Conservation (phyloP, 345 rosid species). For the Eucalyptus curtisii region DNA sequence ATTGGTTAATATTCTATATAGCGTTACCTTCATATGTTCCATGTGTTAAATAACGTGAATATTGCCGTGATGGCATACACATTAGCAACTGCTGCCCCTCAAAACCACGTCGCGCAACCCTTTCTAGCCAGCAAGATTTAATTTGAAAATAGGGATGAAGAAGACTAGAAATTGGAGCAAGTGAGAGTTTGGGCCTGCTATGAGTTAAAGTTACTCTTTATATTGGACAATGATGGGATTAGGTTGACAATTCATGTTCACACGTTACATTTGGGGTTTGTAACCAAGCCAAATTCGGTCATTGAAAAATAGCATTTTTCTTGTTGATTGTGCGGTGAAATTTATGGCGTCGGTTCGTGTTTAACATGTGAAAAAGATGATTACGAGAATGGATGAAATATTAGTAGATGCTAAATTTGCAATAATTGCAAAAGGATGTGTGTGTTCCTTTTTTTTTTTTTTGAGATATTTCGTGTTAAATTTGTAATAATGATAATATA, state of each 20-base stretch:
- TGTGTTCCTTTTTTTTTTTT: background rate
- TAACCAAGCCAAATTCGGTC: background rate
- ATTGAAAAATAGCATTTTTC: background rate
- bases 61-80: background rate
- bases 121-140: background rate
- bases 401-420: background rate
- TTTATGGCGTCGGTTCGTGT: background rate
- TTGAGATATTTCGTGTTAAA: background rate
- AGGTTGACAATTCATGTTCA: background rate
- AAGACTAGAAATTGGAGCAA: background rate
- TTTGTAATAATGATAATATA: background rate
- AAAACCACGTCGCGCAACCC: background rate
- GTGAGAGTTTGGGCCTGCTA: background rate
- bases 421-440: background rate
- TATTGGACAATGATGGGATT: background rate
- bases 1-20: background rate
- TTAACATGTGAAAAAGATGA: background rate
- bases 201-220: background rate
- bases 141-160: background rate
- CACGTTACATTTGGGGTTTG: background rate
- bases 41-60: background rate
- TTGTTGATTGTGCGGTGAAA: background rate
- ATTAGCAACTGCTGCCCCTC: background rate
- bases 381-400: background rate
- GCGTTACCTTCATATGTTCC: rapidly evolving